Evolutionary conservation across 148 eudicot genomes (phyloP).

Genomic region (Vaccinium vitisidaea): DNA sequence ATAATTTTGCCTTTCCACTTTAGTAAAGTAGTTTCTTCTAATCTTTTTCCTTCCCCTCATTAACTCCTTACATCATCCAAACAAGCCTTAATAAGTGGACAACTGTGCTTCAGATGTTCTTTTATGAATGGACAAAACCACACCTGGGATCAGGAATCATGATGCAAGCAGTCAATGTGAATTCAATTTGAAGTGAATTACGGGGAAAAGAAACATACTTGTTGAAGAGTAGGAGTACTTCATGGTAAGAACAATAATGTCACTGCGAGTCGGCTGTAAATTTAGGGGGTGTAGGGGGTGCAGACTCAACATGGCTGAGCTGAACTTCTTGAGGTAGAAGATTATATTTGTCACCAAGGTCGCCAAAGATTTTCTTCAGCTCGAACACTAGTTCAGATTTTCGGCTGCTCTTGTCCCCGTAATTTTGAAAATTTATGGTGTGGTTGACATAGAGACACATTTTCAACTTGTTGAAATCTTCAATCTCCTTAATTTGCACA

Average conservation of each 20-base stretch:
- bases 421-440: slow-evolving; percentile 77
- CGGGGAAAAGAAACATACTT: neutral
- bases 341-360: slow-evolving; percentile 53
- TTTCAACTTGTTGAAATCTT: slow-evolving; percentile 67
- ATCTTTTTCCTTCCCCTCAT: neutral
- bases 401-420: slow-evolving; percentile 48
- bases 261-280: slow-evolving; percentile 13
- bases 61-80: neutral
- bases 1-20: neutral
- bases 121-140: neutral
- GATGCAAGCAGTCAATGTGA: neutral
- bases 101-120: neutral
- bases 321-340: slow-evolving; percentile 76
- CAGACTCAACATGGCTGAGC: slow-evolving; percentile 35
- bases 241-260: neutral
- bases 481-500: slow-evolving; percentile 65
- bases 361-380: slow-evolving; percentile 70
- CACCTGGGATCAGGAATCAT: neutral
- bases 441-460: slow-evolving; percentile 67
- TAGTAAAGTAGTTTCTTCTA: neutral
- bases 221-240: neutral
- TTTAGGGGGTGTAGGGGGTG: slow-evolving; percentile 20
- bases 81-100: neutral
- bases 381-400: slow-evolving; percentile 66
- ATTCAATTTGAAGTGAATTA: neutral